Conservation (phyloP, 345 rosid genomes). For the Brassica napus region Da-Ae NC_063443.1:18779001-18779500, state of each 20-base stretch:
- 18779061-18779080: background rate
- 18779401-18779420: constrained; percentile 13
- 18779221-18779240: background rate
- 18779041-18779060: background rate
- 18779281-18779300: constrained; percentile 26
- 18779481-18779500: background rate
- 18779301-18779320: constrained; percentile 27
- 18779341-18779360: background rate
- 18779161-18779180: constrained; percentile 34
- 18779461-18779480: background rate
- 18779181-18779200: constrained; percentile 4
- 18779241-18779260: constrained; percentile 7
- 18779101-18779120: constrained; percentile 1
- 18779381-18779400: background rate
- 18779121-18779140: constrained; percentile 15
- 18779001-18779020: background rate
- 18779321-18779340: constrained; percentile 6
- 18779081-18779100: constrained; percentile 18
- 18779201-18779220: background rate
- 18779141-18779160: constrained; percentile 39
- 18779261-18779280: constrained; percentile 36
- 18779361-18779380: background rate
- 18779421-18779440: background rate
- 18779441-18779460: background rate
- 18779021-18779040: background rate